Evolutionary conservation across 2,329 filamentous ascomycete species (phyloP).

Genomic region (Aspergillus sp.): DNA sequence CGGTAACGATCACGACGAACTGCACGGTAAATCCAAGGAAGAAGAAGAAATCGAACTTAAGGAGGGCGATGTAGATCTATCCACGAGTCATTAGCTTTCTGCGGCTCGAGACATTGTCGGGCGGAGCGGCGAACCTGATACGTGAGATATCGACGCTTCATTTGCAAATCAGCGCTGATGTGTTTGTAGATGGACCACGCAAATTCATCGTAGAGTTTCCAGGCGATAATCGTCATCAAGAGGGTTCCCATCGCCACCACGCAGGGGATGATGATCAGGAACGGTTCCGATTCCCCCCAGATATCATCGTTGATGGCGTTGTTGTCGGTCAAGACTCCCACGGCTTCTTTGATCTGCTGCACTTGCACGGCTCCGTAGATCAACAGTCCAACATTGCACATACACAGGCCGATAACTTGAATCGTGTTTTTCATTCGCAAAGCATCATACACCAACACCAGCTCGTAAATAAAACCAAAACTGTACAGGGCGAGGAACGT

Average conservation of each 20-base stretch:
- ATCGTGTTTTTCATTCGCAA: slow-evolving; percentile 96
- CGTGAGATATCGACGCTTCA: slow-evolving; percentile 94
- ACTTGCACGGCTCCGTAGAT: slow-evolving; percentile 93
- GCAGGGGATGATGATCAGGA: slow-evolving; percentile 79
- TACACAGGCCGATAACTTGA: slow-evolving; percentile 91
- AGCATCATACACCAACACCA: slow-evolving; percentile 89
- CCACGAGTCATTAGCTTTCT: slow-evolving; percentile 21
- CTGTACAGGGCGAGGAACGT: slow-evolving; percentile 96
- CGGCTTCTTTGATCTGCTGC: slow-evolving; percentile 79
- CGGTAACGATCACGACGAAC: slow-evolving; percentile 87
- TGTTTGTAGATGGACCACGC: slow-evolving; percentile 99
- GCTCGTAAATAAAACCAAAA: slow-evolving; percentile 91
- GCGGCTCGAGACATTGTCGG: neutral
- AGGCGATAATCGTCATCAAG: slow-evolving; percentile 73
- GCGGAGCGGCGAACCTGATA: slow-evolving; percentile 71
- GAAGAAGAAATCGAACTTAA: slow-evolving; percentile 99
- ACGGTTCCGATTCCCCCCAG: slow-evolving; percentile 70
- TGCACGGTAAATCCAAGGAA: slow-evolving; percentile 98
- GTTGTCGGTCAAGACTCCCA: slow-evolving; percentile 52
- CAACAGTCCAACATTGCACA: slow-evolving; percentile 87
- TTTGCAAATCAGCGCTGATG: slow-evolving; percentile 92
- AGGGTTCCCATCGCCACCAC: slow-evolving; percentile 76
- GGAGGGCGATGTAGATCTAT: slow-evolving; percentile 92
- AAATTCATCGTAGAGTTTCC: slow-evolving; percentile 98
- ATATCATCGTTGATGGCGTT: slow-evolving; percentile 54